A percentile compares a stretch with the other conserved stretches of the same genome.
These are phyloP conservation scores for Termitomyces sp. DNA, from an alignment of 768 basidiomycete species.

Conservation along the genomic window DNA sequence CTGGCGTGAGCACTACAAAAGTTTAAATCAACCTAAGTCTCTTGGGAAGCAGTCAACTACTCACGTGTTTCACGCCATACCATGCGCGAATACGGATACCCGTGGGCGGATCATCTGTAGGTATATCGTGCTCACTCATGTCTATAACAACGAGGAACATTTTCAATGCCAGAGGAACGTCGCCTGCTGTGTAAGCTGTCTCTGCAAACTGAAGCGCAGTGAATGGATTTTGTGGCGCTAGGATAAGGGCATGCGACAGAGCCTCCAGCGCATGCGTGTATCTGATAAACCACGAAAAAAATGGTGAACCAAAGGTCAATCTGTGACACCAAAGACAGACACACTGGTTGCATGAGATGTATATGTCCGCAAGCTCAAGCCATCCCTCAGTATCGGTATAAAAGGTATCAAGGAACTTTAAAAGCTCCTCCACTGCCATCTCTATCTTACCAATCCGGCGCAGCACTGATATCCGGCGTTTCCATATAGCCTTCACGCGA, in stretches of 20 bases:
- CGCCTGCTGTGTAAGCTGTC: conserved; percentile 76
- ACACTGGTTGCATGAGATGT: conserved; percentile 69
- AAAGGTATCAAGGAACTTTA: conserved; percentile 74
- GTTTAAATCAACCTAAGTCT: neutral
- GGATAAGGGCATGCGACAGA: conserved; percentile 74
- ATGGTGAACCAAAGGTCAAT: neutral
- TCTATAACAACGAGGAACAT: conserved; percentile 76
- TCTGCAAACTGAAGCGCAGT: conserved; percentile 83
- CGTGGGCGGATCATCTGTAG: conserved; percentile 34
- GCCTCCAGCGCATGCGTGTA: conserved; percentile 70
- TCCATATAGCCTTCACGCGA: conserved; percentile 57
- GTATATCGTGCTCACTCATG: conserved; percentile 59
- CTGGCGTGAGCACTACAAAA: conserved; percentile 51
- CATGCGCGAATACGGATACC: conserved; percentile 70
- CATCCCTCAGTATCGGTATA: conserved; percentile 88
- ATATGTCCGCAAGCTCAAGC: conserved; percentile 81
- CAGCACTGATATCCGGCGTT: conserved; percentile 74
- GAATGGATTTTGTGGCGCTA: conserved; percentile 84
- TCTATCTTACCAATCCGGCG: conserved; percentile 58
- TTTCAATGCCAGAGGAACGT: conserved; percentile 71
- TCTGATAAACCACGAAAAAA: conserved; percentile 30
- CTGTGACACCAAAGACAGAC: conserved; percentile 19
- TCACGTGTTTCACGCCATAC: conserved; percentile 78
- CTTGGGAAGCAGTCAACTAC: conserved; percentile 14
- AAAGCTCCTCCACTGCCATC: conserved; percentile 65